Evolutionary conservation across 768 basidiomycete species (phyloP).

Genomic region (Hericium alpestre): DNA sequence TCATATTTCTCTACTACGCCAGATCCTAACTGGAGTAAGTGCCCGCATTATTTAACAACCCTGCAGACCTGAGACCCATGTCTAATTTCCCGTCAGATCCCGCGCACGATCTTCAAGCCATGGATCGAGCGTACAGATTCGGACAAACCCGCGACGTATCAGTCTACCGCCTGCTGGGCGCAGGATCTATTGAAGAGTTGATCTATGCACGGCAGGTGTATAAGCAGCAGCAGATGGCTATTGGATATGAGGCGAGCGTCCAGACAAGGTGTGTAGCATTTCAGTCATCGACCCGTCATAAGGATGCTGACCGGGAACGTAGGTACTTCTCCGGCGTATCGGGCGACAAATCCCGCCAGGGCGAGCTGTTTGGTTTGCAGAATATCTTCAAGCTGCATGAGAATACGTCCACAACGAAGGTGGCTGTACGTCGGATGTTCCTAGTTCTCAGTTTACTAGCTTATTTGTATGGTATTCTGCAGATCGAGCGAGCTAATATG

Average conservation of each 20-base stretch:
- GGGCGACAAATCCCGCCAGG: constrained; percentile 61
- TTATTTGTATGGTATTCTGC: neutral
- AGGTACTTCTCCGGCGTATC: constrained; percentile 81
- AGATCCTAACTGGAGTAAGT: constrained; percentile 95
- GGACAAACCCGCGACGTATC: constrained; percentile 81
- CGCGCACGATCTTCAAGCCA: constrained; percentile 87
- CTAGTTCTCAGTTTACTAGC: neutral
- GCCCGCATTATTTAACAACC: neutral
- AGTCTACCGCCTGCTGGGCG: constrained; percentile 75
- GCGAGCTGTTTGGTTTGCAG: constrained; percentile 76
- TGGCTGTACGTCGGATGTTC: constrained; percentile 27
- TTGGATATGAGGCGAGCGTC: constrained; percentile 73
- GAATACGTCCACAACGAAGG: constrained; percentile 58
- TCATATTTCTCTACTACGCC: neutral
- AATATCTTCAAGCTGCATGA: constrained; percentile 81
- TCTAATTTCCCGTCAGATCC: constrained; percentile 49
- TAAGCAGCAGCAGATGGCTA: constrained; percentile 91
- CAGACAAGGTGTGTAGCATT: constrained; percentile 57
- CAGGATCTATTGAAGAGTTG: constrained; percentile 79
- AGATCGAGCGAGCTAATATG: constrained; percentile 74
- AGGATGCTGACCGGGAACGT: neutral
- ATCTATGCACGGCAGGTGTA: constrained; percentile 87
- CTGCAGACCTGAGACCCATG: neutral
- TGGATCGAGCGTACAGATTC: constrained; percentile 79
- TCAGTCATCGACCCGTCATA: neutral